phyloP scores from a whole-genome alignment of 768 basidiomycete genomes.

The Mycena maculata region DNA sequence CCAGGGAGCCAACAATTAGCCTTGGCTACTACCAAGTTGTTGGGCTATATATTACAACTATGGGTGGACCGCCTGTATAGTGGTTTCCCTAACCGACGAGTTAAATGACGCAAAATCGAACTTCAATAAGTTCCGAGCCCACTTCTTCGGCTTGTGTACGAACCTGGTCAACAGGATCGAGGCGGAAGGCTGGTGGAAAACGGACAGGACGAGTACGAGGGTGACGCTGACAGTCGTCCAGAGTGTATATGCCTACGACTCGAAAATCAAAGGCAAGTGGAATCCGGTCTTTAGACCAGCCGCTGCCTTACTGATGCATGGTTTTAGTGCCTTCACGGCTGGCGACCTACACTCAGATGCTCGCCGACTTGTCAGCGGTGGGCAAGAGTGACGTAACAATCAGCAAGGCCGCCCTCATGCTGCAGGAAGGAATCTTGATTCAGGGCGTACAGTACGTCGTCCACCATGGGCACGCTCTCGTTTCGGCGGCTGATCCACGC shows the following conservation, averaged over 20 bases:
- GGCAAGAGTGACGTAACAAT: neutral
- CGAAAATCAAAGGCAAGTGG: neutral
- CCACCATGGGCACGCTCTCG: no score
- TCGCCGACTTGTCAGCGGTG: conserved; percentile 7
- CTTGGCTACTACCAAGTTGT: no score
- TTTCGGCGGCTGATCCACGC: no score
- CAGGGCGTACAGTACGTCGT: neutral
- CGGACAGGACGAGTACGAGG: neutral
- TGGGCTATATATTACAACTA: no score
- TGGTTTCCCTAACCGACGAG: neutral
- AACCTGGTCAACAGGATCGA: neutral
- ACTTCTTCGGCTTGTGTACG: neutral
- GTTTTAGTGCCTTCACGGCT: neutral
- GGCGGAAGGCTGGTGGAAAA: neutral
- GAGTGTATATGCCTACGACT: neutral
- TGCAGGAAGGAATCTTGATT: neutral
- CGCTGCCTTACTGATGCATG: neutral
- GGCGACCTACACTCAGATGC: conserved; percentile 6
- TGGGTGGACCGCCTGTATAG: neutral
- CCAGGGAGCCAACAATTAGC: no score
- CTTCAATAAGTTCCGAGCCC: neutral
- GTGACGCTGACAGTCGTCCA: neutral
- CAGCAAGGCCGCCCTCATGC: neutral
- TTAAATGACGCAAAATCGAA: neutral
- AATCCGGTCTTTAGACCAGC: neutral